Conservation (phyloP, 139 green algal species). For the Asterochloris erici region DNA sequence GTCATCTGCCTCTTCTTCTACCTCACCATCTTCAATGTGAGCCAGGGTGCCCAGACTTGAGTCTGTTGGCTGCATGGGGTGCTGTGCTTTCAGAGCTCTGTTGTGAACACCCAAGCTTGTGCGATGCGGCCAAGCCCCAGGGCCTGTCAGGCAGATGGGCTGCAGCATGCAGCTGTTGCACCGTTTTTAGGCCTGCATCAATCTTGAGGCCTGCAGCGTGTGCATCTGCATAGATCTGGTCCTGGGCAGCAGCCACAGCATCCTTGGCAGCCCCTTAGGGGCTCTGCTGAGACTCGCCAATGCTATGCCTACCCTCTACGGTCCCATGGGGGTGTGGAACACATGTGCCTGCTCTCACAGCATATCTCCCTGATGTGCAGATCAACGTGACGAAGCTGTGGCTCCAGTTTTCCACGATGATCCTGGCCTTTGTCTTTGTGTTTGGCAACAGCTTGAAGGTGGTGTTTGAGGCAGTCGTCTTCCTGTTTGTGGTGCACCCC, state of each 20-base stretch:
- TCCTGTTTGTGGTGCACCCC: slow-evolving; percentile 46
- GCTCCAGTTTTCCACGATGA: slow-evolving; percentile 36
- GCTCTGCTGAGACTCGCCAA: not conserved
- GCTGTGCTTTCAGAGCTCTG: no score
- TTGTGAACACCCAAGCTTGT: no score
- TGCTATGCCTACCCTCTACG: not conserved
- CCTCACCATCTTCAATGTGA: slow-evolving; percentile 52
- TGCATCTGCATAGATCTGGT: not conserved
- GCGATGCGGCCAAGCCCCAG: no score
- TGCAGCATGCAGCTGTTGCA: no score
- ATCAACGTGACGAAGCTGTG: slow-evolving; percentile 44
- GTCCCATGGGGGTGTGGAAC: not conserved
- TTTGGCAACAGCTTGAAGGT: slow-evolving; percentile 56
- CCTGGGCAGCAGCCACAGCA: not conserved
- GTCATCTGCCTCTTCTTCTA: slow-evolving; percentile 45
- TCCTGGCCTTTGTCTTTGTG: slow-evolving; percentile 51
- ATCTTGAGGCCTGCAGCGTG: not conserved
- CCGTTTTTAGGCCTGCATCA: no score
- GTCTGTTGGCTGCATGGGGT: no score
- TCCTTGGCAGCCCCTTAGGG: not conserved
- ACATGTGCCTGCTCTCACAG: not conserved
- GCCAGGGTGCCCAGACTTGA: not conserved
- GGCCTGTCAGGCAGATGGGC: no score
- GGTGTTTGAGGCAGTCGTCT: slow-evolving; percentile 36
- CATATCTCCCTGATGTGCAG: slow-evolving; percentile 6